Percentiles rank a stretch among this genome's conserved stretches.
phyloP scores from a whole-genome alignment of 2,329 filamentous ascomycete species.

The Colletotrichum higginsianum region DNA sequence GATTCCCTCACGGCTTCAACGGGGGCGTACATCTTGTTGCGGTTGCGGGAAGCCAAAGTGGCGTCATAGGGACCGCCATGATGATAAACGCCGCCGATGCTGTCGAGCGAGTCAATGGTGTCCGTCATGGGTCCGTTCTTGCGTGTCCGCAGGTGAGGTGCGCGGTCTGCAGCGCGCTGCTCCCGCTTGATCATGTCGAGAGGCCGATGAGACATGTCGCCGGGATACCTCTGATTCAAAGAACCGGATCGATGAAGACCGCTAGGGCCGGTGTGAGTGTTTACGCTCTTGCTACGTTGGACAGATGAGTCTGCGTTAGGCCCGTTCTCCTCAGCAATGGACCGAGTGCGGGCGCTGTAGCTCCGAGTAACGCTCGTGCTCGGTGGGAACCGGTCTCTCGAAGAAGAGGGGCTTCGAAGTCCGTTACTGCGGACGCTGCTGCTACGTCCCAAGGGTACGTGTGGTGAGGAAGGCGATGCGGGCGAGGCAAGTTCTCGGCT shows the following conservation, averaged over 20 bases:
- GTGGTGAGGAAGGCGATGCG: constrained; percentile 42
- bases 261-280: constrained; percentile 25
- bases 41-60: constrained; percentile 81
- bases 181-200: constrained; percentile 77
- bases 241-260: constrained; percentile 55
- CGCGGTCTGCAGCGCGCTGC: constrained; percentile 74
- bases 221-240: constrained; percentile 72
- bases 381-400: constrained; percentile 43
- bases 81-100: constrained; percentile 79
- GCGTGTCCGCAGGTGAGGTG: constrained; percentile 76
- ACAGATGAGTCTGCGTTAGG: neutral
- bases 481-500: constrained; percentile 36
- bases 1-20: constrained; percentile 81
- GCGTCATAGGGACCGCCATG: constrained; percentile 94
- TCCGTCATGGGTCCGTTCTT: constrained; percentile 80
- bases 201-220: constrained; percentile 76
- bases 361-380: constrained; percentile 53
- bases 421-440: constrained; percentile 48
- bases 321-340: constrained; percentile 24
- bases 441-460: constrained; percentile 43
- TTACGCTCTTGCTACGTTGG: constrained; percentile 40
- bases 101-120: constrained; percentile 85
- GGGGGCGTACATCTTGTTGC: constrained; percentile 73
- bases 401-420: constrained; percentile 47
- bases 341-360: constrained; percentile 43